phyloP scores from a whole-genome alignment of 768 basidiomycete species.

The Xerocomellus intermedius region DNA sequence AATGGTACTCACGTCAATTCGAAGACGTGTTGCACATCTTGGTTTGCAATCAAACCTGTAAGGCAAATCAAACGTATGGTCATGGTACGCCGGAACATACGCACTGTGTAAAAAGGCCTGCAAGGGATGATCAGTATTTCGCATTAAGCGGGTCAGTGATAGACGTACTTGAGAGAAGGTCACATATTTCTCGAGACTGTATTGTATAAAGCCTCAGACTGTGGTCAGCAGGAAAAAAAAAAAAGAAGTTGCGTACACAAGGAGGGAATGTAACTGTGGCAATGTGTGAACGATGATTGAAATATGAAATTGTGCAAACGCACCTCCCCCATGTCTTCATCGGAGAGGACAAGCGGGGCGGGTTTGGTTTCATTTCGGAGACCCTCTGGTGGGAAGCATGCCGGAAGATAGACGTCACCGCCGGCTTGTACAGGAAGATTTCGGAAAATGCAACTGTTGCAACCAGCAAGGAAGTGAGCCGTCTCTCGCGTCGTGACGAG shows the following conservation, averaged over 20 bases:
- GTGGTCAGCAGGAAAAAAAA: background rate
- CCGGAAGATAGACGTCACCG: constrained; percentile 48
- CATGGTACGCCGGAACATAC: background rate
- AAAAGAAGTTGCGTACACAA: constrained; percentile 44
- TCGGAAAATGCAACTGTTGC: constrained; percentile 47
- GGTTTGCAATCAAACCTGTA: constrained; percentile 24
- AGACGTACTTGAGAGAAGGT: constrained; percentile 28
- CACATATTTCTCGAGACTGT: constrained; percentile 34
- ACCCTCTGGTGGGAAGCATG: constrained; percentile 47
- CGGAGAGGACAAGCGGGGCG: constrained; percentile 35
- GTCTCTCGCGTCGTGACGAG: background rate
- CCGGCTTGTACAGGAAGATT: constrained; percentile 34
- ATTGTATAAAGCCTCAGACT: constrained; percentile 43
- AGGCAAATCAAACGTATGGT: background rate
- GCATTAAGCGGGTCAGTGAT: constrained; percentile 28
- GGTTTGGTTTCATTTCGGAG: constrained; percentile 15
- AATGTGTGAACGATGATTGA: background rate
- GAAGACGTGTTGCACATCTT: constrained; percentile 28
- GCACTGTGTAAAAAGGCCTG: constrained; percentile 26
- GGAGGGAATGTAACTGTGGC: constrained; percentile 52
- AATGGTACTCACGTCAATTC: constrained; percentile 22
- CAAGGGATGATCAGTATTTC: constrained; percentile 27
- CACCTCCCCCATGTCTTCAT: constrained; percentile 51
- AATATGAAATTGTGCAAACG: background rate
- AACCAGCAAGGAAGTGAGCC: background rate